These are phyloP conservation scores for Backusella parvicylindrica DNA, from an alignment of 192 early-diverging fungal genomes.

Conservation along the genomic window DNA sequence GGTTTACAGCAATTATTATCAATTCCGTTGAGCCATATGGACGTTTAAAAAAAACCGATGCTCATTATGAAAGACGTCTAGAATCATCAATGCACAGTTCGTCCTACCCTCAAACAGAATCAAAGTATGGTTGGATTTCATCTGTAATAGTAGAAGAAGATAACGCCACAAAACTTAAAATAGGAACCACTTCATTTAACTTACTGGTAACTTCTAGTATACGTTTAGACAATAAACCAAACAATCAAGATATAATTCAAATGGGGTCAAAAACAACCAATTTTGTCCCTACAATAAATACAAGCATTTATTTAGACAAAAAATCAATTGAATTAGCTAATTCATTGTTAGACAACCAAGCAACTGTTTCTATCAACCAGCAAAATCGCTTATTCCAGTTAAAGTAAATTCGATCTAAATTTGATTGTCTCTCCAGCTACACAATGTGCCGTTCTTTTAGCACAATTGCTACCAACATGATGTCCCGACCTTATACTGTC, in stretches of 20 bases:
- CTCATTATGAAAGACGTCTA: not conserved
- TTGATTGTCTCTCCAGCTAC: too few species aligned
- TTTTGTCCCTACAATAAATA: slow-evolving; percentile 14
- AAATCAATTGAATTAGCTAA: too few species aligned
- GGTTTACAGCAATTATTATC: not conserved
- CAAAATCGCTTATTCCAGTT: too few species aligned
- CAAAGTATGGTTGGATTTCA: not conserved
- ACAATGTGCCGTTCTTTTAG: too few species aligned
- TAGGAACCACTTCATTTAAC: not conserved
- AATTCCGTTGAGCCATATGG: not conserved
- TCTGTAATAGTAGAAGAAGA: not conserved
- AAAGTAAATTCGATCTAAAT: too few species aligned
- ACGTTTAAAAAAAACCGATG: not conserved
- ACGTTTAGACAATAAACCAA: not conserved
- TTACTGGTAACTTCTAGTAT: not conserved
- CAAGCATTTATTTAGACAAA: not conserved
- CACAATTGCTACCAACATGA: too few species aligned
- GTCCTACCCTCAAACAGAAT: not conserved
- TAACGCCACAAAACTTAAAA: not conserved
- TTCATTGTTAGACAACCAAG: too few species aligned
- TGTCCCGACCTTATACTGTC: too few species aligned
- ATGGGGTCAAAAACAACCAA: not conserved
- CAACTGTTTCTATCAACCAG: too few species aligned
- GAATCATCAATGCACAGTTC: not conserved
- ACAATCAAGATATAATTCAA: not conserved